These are phyloP conservation scores for Macrotyloma uniflorum DNA, from an alignment of 306 rosid species.

Conservation along the genomic window DNA sequence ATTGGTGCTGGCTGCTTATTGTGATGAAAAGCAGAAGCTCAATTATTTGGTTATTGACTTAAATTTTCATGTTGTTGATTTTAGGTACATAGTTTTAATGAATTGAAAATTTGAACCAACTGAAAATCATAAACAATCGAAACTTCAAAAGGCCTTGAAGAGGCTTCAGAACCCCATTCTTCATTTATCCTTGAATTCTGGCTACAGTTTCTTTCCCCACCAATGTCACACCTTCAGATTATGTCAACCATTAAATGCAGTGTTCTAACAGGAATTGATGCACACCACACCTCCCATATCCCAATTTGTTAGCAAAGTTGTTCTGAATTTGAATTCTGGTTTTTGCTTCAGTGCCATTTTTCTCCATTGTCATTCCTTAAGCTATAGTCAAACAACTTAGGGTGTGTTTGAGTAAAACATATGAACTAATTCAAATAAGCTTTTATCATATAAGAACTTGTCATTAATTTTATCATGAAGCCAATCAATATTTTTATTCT, in stretches of 20 bases:
- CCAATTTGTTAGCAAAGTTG: background rate
- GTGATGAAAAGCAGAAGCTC: background rate
- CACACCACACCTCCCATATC: background rate
- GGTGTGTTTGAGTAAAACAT: background rate
- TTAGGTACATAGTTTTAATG: background rate
- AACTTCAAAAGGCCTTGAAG: background rate
- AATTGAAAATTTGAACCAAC: constrained; percentile 5
- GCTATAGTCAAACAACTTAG: background rate
- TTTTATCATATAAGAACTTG: background rate
- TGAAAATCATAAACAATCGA: background rate
- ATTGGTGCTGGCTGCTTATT: background rate
- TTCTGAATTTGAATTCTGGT: background rate
- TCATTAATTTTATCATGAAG: background rate
- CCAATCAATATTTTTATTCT: background rate
- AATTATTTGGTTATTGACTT: background rate
- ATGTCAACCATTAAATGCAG: constrained; percentile 1
- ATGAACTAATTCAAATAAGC: background rate
- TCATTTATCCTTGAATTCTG: background rate
- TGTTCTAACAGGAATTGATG: background rate
- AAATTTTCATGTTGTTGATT: background rate
- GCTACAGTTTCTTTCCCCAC: background rate
- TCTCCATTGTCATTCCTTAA: background rate
- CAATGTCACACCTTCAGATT: background rate
- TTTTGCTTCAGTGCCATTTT: background rate
- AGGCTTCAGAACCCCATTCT: background rate